Base-by-base conservation (phyloP, 2,329 filamentous ascomycete genomes). In the Talaromyces sp. region DNA sequence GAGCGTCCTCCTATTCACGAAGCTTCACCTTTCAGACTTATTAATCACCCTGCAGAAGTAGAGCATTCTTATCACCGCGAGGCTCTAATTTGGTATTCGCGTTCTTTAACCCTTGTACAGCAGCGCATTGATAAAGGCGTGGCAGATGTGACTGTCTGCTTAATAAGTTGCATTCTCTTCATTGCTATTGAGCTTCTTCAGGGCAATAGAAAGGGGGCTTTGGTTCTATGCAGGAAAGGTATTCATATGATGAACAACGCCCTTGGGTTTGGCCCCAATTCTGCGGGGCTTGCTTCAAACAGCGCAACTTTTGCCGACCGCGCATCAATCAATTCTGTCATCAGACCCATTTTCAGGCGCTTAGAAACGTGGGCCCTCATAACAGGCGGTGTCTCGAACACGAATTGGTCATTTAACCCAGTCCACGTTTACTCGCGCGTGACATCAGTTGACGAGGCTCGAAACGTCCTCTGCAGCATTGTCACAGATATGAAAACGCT, bases 1-100 rank as follows among this genome's bases (percentile, higher is more conserved):
- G 65, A 69, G 43, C 49, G 48, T 4, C 60, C 58, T 11, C 56
- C 56, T 6, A 53, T 62, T 24, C 49, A 54, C n/a, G 58, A 61
- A 17, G 22, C 43, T 3, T 41, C 49, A 1, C 49, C 56, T 0
- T 55, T 54, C 14, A 32, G 27, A 19, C 50, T 61, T 1, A 47
- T 62, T 27, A 55, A 55, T 29, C 13, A 51, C 2, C 49, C 54
- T n/a, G 56, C 58, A 3, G 44, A 41, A 2, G 56, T 61, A 17
- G 35, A 42, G 11, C 41, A 57, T 42, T 22, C 29, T 24, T 47
- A 51, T 11, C 54, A 62, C 33, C 52, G 29, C 2, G 58, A 62
- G 36, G 60, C 56, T 13, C 35, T 61, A 17, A 45, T 57, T 2
- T 62, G 58, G 60, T 61, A 62, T 35, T 56, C 60, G 11, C 60